Evolutionary conservation across 805 yeast species (phyloP).

Genomic region (Spencermartinsiella europaea): DNA sequence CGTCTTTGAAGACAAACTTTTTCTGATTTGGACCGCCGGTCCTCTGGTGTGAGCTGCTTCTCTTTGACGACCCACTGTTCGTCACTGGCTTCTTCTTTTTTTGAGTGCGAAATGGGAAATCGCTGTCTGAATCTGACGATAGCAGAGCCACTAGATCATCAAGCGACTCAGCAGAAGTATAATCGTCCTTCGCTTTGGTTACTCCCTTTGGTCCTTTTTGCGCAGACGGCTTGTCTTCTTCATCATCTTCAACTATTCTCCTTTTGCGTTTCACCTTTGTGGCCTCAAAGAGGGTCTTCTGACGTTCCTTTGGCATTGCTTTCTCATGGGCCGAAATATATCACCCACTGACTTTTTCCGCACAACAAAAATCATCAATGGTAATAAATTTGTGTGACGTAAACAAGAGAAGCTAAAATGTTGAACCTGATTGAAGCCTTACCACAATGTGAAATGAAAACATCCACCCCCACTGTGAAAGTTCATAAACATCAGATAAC

Average conservation of each 20-base stretch:
- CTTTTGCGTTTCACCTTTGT: neutral
- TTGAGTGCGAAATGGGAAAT: neutral
- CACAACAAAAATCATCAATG: no score
- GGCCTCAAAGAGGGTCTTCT: neutral
- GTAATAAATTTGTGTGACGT: no score
- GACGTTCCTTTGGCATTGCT: neutral
- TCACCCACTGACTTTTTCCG: no score
- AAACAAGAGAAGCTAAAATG: no score
- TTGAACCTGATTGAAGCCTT: no score
- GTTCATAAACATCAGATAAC: no score
- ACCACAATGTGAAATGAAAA: no score
- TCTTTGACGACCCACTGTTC: neutral
- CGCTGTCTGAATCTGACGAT: slow-evolving; percentile 10
- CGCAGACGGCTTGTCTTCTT: no score
- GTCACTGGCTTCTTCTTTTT: neutral
- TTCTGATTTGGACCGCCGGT: neutral
- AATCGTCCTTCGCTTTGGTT: neutral
- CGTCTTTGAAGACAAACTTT: neutral
- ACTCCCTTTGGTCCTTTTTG: neutral
- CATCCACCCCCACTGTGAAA: no score
- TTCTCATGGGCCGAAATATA: no score
- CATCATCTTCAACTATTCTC: neutral
- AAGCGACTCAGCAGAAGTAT: neutral
- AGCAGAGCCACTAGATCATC: slow-evolving; percentile 4
- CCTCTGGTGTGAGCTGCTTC: neutral